A percentile compares a stretch with the other conserved stretches of the same genome.
Evolutionary conservation across 192 early-diverging fungal species (phyloP).

Genomic region (Coemansia sp.): DNA sequence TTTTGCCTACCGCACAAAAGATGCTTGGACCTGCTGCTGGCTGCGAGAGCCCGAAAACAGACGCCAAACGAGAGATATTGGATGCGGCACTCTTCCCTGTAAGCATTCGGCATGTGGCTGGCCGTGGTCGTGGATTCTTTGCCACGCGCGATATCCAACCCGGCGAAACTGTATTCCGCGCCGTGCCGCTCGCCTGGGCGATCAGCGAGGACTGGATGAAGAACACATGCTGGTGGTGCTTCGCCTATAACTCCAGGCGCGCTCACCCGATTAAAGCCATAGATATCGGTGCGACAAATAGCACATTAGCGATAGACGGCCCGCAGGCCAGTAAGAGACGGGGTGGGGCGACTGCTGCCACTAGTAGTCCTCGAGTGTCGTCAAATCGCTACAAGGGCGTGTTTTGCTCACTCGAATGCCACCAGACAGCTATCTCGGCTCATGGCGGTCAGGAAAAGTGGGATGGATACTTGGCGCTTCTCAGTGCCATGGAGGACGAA

Average conservation of each 20-base stretch:
- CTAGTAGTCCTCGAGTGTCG: not conserved
- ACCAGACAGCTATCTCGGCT: slow-evolving; percentile 21
- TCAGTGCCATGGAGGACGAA: slow-evolving; percentile 25
- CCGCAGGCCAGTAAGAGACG: not conserved
- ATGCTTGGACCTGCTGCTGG: not conserved
- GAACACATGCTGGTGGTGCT: slow-evolving; percentile 54
- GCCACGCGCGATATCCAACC: slow-evolving; percentile 31
- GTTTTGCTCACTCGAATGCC: slow-evolving; percentile 40
- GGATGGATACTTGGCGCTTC: slow-evolving; percentile 24
- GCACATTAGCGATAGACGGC: not conserved
- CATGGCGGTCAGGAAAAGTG: slow-evolving; percentile 35
- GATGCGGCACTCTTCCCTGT: slow-evolving; percentile 24
- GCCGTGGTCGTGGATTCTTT: slow-evolving; percentile 55
- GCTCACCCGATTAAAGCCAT: slow-evolving; percentile 30
- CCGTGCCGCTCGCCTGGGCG: slow-evolving; percentile 39
- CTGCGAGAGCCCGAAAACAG: not conserved
- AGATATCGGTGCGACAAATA: not conserved
- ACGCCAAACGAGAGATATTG: not conserved
- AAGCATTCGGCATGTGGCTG: slow-evolving; percentile 31
- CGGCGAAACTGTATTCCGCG: slow-evolving; percentile 38
- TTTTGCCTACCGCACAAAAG: not conserved
- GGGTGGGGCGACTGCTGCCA: not conserved
- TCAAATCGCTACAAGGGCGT: slow-evolving; percentile 31
- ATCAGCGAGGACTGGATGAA: slow-evolving; percentile 45
- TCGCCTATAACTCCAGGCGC: slow-evolving; percentile 25